Conservation (phyloP, 495 filamentous ascomycete species). For the Tuber brumale region DNA sequence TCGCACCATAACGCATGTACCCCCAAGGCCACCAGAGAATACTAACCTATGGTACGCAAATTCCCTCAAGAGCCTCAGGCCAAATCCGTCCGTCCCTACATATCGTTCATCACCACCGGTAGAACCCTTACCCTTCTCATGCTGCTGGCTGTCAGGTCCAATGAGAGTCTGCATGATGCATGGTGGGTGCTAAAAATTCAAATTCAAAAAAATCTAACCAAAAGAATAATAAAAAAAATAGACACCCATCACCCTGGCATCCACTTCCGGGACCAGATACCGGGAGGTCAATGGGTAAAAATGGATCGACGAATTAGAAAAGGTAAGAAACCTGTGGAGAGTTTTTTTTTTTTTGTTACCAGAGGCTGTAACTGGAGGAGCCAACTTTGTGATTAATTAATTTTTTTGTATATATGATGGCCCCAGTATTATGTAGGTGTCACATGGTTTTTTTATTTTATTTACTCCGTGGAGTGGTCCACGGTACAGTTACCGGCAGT, state of each 20-base stretch:
- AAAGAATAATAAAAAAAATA: neutral
- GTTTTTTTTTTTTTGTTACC: neutral
- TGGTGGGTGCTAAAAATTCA: neutral
- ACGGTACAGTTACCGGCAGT: neutral
- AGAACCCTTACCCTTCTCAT: neutral
- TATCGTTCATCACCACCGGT: neutral
- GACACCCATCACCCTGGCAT: neutral
- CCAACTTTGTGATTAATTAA: neutral
- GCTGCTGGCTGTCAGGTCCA: neutral
- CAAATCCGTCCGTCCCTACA: conserved; percentile 4
- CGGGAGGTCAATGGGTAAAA: neutral
- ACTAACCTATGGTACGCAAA: conserved; percentile 1
- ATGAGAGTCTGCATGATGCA: neutral
- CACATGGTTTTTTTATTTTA: neutral
- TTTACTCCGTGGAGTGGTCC: neutral
- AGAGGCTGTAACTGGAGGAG: neutral
- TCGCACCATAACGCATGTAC: neutral
- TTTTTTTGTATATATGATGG: neutral
- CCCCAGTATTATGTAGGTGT: neutral
- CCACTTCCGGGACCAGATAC: neutral
- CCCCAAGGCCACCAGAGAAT: neutral
- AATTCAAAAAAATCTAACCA: neutral
- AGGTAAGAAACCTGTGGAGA: neutral
- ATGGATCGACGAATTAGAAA: neutral
- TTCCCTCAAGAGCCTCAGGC: conserved; percentile 2